Base-by-base conservation (phyloP, 2,329 filamentous ascomycete species). In the Cordyceps fumosorosea region DNA sequence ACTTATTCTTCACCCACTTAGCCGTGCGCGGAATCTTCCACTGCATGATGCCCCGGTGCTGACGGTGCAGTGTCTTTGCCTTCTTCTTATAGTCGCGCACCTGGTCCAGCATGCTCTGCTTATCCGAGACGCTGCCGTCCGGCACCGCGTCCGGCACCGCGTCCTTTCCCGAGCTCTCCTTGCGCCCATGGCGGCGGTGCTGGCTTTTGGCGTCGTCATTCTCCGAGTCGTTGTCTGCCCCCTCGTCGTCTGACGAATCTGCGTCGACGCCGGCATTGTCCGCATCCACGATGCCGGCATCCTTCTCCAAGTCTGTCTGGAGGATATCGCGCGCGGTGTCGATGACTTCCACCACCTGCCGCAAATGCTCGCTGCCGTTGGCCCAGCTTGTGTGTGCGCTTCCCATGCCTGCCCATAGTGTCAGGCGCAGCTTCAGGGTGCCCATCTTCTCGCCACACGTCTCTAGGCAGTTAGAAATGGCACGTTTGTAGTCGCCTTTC, bases 41-140 rank as follows among this genome's bases (percentile, higher is more conserved):
- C 74, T 91, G 89, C 89, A 91, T 91, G 47, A 89, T 70, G 0
- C 89, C 89, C 24, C 86, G 76, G 68, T 91, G 86, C 69, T 83
- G 81, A 55, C 87, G 77, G 71, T 90, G 86, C 65, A 89, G 74
- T 64, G 83, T 79, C 72, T 81, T 83, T 65, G 80, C 77, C 66
- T 86, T 77, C 62, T 79, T 77, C 69, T 81, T 84, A 69, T 86
- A 89, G 64, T 89, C 86, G 62, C 79, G 81, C 52, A 85, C 63
- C 69, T 83, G 77, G 50, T 81, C 80, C 11, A 76, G 62, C 78
- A 73, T 44, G 76, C 69, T 45, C 79, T 84, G 64, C 79, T 75
- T 65, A 74, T 78, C 32, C 68, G 73, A 66, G 14, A 66, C 65
- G 59, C 72, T 76, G 37, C 74, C 74, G 62, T 76, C 72, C 1